Evolutionary conservation across 2,329 filamentous ascomycete species (phyloP).

Genomic region (Aspergillus thermomutatus): DNA sequence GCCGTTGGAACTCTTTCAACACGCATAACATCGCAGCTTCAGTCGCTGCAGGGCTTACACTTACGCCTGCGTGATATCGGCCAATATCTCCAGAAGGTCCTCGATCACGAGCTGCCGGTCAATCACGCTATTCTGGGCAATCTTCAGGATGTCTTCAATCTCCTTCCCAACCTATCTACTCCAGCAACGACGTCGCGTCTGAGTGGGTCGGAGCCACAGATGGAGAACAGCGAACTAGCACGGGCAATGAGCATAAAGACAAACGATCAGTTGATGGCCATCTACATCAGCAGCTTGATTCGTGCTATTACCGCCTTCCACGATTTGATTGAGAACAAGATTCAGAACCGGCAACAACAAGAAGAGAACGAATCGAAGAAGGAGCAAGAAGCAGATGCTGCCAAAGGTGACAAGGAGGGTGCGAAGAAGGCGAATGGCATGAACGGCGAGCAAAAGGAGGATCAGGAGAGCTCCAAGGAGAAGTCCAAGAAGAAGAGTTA

Average conservation of each 20-base stretch:
- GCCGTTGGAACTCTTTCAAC: slow-evolving; percentile 95
- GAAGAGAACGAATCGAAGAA: slow-evolving; percentile 88
- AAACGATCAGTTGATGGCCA: slow-evolving; percentile 97
- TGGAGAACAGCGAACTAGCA: slow-evolving; percentile 79
- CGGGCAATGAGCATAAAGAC: slow-evolving; percentile 98
- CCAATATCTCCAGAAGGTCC: slow-evolving; percentile 90
- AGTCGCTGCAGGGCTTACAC: slow-evolving; percentile 94
- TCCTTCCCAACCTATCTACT: slow-evolving; percentile 90
- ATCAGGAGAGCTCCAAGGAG: slow-evolving; percentile 56
- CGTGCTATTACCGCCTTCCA: slow-evolving; percentile 98
- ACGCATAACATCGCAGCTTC: slow-evolving; percentile 93
- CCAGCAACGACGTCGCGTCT: slow-evolving; percentile 61
- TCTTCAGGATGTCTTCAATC: slow-evolving; percentile 98
- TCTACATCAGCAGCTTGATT: slow-evolving; percentile 95
- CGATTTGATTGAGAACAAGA: slow-evolving; percentile 99
- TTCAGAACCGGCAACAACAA: slow-evolving; percentile 95
- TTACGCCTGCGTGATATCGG: slow-evolving; percentile 93
- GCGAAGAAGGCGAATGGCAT: slow-evolving; percentile 51
- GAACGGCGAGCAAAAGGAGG: slow-evolving; percentile 55
- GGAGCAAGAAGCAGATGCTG: slow-evolving; percentile 62
- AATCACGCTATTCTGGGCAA: slow-evolving; percentile 98
- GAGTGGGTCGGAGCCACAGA: slow-evolving; percentile 55
- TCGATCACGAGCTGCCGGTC: slow-evolving; percentile 86
- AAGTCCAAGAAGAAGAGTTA: slow-evolving; percentile 55
- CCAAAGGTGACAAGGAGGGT: slow-evolving; percentile 61